Conservation (phyloP, 2,329 filamentous ascomycete species). For the Alternaria triticimaculans region DNA sequence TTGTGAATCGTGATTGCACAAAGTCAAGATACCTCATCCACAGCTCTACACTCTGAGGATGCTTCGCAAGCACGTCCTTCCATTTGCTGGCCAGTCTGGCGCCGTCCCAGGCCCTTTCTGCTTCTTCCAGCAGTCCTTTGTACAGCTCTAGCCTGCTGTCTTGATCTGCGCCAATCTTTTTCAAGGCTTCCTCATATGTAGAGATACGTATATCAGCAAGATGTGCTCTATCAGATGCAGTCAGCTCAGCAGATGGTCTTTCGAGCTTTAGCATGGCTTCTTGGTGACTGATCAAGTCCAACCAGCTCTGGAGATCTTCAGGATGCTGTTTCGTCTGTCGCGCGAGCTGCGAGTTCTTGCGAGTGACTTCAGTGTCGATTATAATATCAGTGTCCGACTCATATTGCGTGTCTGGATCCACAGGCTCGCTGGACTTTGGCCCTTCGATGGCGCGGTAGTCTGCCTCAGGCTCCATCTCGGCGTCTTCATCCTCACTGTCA, state of each 20-base stretch:
- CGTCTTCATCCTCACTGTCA: conserved; percentile 22
- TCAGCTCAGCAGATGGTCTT: conserved; percentile 53
- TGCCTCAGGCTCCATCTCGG: conserved; percentile 1
- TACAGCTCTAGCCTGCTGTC: conserved; percentile 66
- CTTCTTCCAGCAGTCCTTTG: conserved; percentile 75
- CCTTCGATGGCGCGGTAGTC: conserved; percentile 51
- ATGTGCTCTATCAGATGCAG: conserved; percentile 68
- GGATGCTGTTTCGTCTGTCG: conserved; percentile 70
- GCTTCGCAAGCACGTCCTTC: conserved; percentile 64
- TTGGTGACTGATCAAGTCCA: conserved; percentile 80
- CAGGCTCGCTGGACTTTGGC: conserved; percentile 10
- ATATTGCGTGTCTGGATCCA: conserved; percentile 49
- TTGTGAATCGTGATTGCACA: conserved; percentile 69
- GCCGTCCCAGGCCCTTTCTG: conserved; percentile 73
- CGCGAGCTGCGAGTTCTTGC: conserved; percentile 67
- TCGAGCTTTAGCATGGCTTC: conserved; percentile 66
- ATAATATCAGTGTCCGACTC: conserved; percentile 30
- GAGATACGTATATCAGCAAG: conserved; percentile 81
- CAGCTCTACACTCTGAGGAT: conserved; percentile 65
- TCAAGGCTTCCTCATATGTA: conserved; percentile 78
- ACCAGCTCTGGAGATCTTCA: conserved; percentile 73
- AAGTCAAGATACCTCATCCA: conserved; percentile 79
- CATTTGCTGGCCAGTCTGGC: conserved; percentile 69
- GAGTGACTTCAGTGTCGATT: conserved; percentile 47
- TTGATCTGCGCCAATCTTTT: conserved; percentile 56